Base-by-base conservation (phyloP, 2,329 filamentous ascomycete species). In the Cadophora luteo-olivacea region DNA sequence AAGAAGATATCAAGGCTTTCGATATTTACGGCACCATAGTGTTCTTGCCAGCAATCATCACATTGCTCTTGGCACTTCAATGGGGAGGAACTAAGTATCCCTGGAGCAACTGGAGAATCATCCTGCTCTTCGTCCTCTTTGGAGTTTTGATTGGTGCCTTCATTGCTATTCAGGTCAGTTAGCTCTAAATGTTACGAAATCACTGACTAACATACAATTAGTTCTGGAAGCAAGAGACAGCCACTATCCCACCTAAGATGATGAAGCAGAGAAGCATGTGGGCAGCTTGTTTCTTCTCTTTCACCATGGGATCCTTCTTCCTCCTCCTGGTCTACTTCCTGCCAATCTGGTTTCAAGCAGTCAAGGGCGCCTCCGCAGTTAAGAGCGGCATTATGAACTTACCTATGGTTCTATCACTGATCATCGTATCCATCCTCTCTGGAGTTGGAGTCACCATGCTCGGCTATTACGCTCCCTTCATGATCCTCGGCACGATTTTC, bases 401-500 rank as follows among this genome's bases (percentile, higher is more conserved):
- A 16, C 78, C 79, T 3, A 69, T 77, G 64, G 72, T 81, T 24
- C 68, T 81, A 16, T 73, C 71, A 4, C 69, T 81, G 9, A 76
- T 79, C 9, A 52, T 79, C 1, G 72, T 73, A 1, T 71, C 66
- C 7, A 66, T 75, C 16, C 14, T 72, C 8, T 52, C 66, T 32
- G 72, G 69, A n/a, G 55, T 72, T 63, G 77, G 76, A n/a, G 75
- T 76, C 4, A 78, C 78, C 7, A 73, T 24, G 77, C 79, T 87
- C 33, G 88, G 88, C 45, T 89, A 90, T 75, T 90, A 90, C 70
- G 83, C 86, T 1, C 88, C 88, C 0, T 82, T 85, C 24, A 87
- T 89, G 85, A 79, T 89, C 19, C 52, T 82, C 19, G 82, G 82
- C 8, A 82, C 86, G 3, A 80, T 81, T 49, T 74, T 90, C 67